Conservation (phyloP, 495 filamentous ascomycete species). For the Filosporella fistucella region DNA sequence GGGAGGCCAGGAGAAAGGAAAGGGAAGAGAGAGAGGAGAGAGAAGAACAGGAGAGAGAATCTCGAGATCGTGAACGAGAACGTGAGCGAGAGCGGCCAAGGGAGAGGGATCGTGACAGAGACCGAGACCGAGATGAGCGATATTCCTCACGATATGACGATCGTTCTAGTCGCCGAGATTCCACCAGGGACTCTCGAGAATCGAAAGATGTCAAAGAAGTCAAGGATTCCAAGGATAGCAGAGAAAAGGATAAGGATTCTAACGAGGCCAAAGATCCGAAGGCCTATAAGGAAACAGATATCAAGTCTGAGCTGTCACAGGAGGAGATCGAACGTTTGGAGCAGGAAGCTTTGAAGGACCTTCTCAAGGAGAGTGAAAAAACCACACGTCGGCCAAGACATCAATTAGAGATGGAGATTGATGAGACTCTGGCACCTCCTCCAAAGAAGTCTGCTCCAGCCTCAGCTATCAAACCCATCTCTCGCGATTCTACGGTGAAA, state of each 20-base stretch:
- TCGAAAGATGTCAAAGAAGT: slow-evolving; percentile 21
- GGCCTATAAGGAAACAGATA: slow-evolving; percentile 15
- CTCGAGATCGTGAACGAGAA: slow-evolving; percentile 27
- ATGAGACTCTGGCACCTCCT: slow-evolving; percentile 46
- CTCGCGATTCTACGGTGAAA: slow-evolving; percentile 16
- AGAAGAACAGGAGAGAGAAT: slow-evolving; percentile 24
- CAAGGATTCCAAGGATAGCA: background rate
- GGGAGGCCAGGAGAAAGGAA: slow-evolving; percentile 23
- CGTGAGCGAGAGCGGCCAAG: slow-evolving; percentile 20
- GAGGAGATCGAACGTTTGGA: slow-evolving; percentile 50
- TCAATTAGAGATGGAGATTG: slow-evolving; percentile 44
- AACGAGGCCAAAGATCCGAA: slow-evolving; percentile 34
- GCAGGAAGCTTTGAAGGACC: slow-evolving; percentile 47
- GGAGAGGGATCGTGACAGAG: slow-evolving; percentile 28
- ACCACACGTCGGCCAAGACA: slow-evolving; percentile 33
- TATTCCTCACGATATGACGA: slow-evolving; percentile 17
- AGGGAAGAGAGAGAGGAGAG: slow-evolving; percentile 25
- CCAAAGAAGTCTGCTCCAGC: slow-evolving; percentile 44
- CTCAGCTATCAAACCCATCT: slow-evolving; percentile 48
- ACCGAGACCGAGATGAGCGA: slow-evolving; percentile 25
- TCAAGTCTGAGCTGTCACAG: slow-evolving; percentile 43
- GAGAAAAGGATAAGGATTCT: slow-evolving; percentile 32
- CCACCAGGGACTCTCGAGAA: background rate
- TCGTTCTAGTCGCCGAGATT: slow-evolving; percentile 2
- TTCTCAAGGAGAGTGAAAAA: slow-evolving; percentile 49